A percentile compares a stretch with the other conserved stretches of the same genome.
Evolutionary conservation across 108 stramenopile species (phyloP).

Genomic region (Nitzschia sp.): DNA sequence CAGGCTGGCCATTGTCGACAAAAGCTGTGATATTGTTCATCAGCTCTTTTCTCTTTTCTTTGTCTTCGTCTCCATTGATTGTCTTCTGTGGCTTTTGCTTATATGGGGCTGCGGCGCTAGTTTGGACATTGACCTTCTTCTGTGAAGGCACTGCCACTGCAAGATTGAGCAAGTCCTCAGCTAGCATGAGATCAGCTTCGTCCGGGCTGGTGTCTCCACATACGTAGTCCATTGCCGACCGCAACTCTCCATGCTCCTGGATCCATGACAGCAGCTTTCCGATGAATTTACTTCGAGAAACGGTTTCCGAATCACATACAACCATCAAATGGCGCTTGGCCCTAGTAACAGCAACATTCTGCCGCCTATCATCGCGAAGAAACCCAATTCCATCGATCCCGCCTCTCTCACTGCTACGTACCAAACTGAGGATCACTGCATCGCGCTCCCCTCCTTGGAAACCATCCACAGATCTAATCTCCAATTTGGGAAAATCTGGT

Average conservation of each 20-base stretch:
- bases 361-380: slow-evolving; percentile 87
- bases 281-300: slow-evolving; percentile 68
- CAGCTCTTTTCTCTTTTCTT: slow-evolving; percentile 33
- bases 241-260: slow-evolving; percentile 71
- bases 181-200: slow-evolving; percentile 36
- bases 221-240: slow-evolving; percentile 64
- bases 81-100: not conserved
- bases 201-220: slow-evolving; percentile 3
- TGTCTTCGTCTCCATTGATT: not conserved
- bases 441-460: slow-evolving; percentile 99
- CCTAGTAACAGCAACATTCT: slow-evolving; percentile 97
- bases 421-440: slow-evolving; percentile 92
- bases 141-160: slow-evolving; percentile 3
- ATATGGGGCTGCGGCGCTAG: not conserved
- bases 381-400: slow-evolving; percentile 87
- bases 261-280: slow-evolving; percentile 72
- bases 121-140: slow-evolving; percentile 3
- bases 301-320: slow-evolving; percentile 85
- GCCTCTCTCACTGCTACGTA: slow-evolving; percentile 81
- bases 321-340: slow-evolving; percentile 84
- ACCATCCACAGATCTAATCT: slow-evolving; percentile 95
- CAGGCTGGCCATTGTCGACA: slow-evolving; percentile 38
- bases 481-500: slow-evolving; percentile 64
- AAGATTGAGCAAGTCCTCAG: slow-evolving; percentile 31
- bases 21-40: slow-evolving; percentile 54